phyloP scores from a whole-genome alignment of 2,329 filamentous ascomycete genomes.

The Chaetomium strumarium region DNA sequence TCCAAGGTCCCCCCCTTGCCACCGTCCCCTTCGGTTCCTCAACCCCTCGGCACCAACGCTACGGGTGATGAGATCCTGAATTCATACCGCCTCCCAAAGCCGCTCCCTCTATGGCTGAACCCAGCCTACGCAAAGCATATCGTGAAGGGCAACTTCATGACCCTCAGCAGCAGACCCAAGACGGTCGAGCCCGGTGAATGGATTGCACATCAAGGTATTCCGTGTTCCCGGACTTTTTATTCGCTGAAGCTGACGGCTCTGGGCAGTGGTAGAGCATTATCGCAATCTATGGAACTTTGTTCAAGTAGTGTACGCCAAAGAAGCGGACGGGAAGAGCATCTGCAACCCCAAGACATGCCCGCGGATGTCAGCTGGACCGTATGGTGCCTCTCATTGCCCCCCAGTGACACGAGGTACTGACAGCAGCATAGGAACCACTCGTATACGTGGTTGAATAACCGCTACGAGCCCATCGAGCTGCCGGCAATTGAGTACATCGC shows the following conservation, averaged over 20 bases:
- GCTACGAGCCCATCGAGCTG: conserved; percentile 69
- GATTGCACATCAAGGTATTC: conserved; percentile 77
- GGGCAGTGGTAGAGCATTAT: conserved; percentile 73
- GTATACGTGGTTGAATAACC: conserved; percentile 79
- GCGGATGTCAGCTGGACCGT: conserved; percentile 81
- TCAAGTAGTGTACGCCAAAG: conserved; percentile 70
- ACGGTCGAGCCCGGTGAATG: conserved; percentile 82
- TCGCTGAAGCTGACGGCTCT: conserved; percentile 24
- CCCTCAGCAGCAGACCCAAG: conserved; percentile 74
- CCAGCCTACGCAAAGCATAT: conserved; percentile 66
- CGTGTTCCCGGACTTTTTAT: background rate
- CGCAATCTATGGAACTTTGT: conserved; percentile 75
- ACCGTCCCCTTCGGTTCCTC: conserved; percentile 24
- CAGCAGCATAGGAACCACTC: conserved; percentile 58
- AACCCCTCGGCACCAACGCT: conserved; percentile 24
- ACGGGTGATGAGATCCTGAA: conserved; percentile 30
- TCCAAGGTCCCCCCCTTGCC: conserved; percentile 24
- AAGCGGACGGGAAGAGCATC: conserved; percentile 61
- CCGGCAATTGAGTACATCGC: conserved; percentile 78
- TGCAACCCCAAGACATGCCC: conserved; percentile 75
- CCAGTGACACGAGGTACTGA: conserved; percentile 9
- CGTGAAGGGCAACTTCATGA: conserved; percentile 89
- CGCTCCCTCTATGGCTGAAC: conserved; percentile 59
- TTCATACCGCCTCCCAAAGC: conserved; percentile 30
- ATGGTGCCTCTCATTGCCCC: conserved; percentile 31